These are phyloP conservation scores for Backusella circina DNA, from an alignment of 192 early-diverging fungal genomes.

Conservation along the genomic window DNA sequence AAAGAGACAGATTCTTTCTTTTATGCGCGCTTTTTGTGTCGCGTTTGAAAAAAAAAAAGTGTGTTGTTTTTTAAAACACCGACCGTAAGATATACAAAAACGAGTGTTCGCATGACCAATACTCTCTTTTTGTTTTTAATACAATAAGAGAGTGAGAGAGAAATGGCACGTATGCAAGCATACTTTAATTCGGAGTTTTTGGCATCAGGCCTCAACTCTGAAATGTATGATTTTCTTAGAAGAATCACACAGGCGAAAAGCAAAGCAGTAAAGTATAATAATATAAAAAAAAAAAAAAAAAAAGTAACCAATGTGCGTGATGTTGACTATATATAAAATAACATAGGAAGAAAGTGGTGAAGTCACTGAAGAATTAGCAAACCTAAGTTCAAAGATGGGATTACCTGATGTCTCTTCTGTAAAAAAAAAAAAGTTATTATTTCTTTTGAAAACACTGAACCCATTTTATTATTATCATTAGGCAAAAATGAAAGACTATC, in stretches of 20 bases:
- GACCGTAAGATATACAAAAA: too few species aligned
- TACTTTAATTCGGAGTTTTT: constrained; percentile 25
- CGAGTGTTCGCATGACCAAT: background rate
- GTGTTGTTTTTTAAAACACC: too few species aligned
- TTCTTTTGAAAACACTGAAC: background rate
- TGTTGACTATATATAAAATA: background rate
- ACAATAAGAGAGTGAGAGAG: background rate
- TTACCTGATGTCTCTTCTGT: constrained; percentile 30
- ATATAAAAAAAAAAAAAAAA: too few species aligned
- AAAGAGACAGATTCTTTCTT: too few species aligned
- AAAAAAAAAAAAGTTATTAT: background rate
- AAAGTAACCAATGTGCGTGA: too few species aligned
- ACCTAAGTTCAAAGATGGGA: constrained; percentile 17
- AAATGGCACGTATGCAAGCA: background rate
- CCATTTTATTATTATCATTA: constrained; percentile 13
- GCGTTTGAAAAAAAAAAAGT: too few species aligned
- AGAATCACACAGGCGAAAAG: constrained; percentile 17
- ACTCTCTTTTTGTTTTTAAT: background rate
- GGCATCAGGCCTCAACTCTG: constrained; percentile 21
- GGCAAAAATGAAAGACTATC: constrained; percentile 49
- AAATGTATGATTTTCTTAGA: constrained; percentile 22
- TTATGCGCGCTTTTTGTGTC: too few species aligned
- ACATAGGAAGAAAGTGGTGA: constrained; percentile 23
- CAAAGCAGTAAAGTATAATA: constrained; percentile 23
- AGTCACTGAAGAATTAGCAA: constrained; percentile 16